Percentiles rank a stretch among this genome's conserved stretches.
These are phyloP conservation scores for Mycotypha africana DNA, from an alignment of 371 early-diverging fungal species.

Conservation along the genomic window DNA sequence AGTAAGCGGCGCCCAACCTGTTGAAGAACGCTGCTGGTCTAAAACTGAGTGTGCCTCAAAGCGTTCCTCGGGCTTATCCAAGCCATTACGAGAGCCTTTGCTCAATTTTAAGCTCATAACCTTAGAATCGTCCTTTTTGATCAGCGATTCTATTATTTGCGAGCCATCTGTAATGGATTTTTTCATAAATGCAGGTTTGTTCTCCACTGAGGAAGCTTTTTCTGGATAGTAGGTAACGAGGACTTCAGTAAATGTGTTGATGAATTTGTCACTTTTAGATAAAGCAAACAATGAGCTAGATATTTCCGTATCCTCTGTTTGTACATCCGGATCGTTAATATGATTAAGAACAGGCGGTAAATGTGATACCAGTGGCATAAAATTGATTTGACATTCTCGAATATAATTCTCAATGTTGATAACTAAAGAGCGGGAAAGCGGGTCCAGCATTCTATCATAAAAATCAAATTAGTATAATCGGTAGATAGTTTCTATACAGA, in stretches of 20 bases:
- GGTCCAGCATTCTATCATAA: constrained; percentile 19
- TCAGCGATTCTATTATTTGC: too few species aligned
- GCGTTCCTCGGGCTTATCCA: background rate
- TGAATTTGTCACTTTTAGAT: constrained; percentile 18
- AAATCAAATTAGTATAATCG: too few species aligned
- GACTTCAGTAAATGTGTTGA: constrained; percentile 13
- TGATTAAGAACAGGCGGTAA: background rate
- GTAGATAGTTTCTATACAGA: too few species aligned
- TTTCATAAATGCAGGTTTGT: background rate
- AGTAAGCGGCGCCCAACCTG: constrained; percentile 6
- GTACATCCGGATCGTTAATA: background rate
- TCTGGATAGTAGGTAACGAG: constrained; percentile 23
- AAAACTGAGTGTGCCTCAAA: background rate
- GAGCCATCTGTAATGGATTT: too few species aligned
- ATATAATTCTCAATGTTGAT: constrained; percentile 23
- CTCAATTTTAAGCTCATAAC: constrained; percentile 1
- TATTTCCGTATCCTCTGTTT: constrained; percentile 24
- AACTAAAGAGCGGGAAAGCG: constrained; percentile 11
- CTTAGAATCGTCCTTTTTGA: too few species aligned
- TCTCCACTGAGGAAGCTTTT: background rate
- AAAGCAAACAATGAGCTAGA: constrained; percentile 23
- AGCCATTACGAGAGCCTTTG: background rate
- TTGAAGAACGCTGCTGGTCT: background rate
- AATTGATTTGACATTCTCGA: constrained; percentile 10
- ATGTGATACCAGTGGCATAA: constrained; percentile 13